Conservation (phyloP, 176 grass and related monocot species). For the Panicum miliaceum region DNA sequence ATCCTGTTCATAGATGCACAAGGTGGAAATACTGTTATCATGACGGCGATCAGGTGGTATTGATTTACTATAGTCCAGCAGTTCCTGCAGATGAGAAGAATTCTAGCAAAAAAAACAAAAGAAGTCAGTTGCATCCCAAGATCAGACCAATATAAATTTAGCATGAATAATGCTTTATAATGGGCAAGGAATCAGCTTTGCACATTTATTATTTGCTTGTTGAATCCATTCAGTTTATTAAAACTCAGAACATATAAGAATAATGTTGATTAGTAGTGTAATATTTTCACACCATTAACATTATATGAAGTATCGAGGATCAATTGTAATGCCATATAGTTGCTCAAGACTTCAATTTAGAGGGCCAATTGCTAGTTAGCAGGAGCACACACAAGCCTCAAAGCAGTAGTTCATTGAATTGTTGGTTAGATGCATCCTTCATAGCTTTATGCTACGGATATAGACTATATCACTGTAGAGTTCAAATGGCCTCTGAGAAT, state of each 20-base stretch:
- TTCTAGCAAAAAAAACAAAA: conserved; percentile 52
- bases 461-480: conserved; percentile 5
- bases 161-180: not conserved
- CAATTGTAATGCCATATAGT: not conserved
- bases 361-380: not conserved
- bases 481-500: not conserved
- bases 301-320: not conserved
- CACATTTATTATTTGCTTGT: not conserved
- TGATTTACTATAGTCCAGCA: conserved; percentile 82
- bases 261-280: not conserved
- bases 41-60: conserved; percentile 56
- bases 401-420: not conserved
- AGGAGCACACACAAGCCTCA: not conserved
- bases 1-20: conserved; percentile 71
- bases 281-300: not conserved
- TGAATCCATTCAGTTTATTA: not conserved
- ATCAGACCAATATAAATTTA: conserved; percentile 14
- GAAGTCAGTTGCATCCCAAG: conserved; percentile 24
- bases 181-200: not conserved
- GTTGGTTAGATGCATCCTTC: not conserved
- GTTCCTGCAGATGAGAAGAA: conserved; percentile 73
- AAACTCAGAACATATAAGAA: not conserved
- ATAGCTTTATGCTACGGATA: not conserved
- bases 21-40: conserved; percentile 69
- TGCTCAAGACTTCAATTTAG: not conserved